Percentiles rank a stretch among this genome's conserved stretches.
phyloP scores from a whole-genome alignment of 805 yeast species.

The Ogataea siamensis region DNA sequence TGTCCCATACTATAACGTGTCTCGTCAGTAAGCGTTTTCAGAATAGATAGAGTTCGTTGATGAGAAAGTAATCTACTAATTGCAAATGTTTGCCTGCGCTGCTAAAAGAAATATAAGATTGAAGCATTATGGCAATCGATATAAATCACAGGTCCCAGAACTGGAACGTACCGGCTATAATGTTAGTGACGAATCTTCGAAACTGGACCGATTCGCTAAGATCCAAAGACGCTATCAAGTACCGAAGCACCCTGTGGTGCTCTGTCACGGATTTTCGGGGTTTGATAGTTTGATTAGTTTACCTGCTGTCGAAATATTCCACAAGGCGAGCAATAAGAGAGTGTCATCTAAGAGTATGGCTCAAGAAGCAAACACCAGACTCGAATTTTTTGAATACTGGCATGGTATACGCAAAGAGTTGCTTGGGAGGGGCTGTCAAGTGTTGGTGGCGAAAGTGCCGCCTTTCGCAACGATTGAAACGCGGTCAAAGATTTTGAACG shows the following conservation, averaged over 20 bases:
- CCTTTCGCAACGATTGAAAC: constrained; percentile 74
- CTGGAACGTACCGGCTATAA: constrained; percentile 14
- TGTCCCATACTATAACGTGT: no score
- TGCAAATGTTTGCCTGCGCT: no score
- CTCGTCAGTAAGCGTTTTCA: no score
- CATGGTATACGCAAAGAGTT: constrained; percentile 68
- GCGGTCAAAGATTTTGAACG: constrained; percentile 59
- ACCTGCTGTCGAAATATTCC: constrained; percentile 21
- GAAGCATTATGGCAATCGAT: no score
- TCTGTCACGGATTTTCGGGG: constrained; percentile 88
- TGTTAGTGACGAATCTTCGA: constrained; percentile 22
- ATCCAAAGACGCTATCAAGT: constrained; percentile 45
- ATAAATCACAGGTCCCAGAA: no score
- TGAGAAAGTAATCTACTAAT: no score
- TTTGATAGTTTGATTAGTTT: constrained; percentile 58
- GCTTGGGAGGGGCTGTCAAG: constrained; percentile 60
- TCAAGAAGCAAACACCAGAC: constrained; percentile 24
- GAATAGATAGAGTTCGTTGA: no score
- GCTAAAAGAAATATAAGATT: no score
- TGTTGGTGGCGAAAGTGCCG: constrained; percentile 74
- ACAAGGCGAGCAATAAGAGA: not conserved
- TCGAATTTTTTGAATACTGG: constrained; percentile 69
- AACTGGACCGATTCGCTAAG: constrained; percentile 33
- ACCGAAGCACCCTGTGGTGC: constrained; percentile 70
- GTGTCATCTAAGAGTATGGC: constrained; percentile 5